Conservation (phyloP, 2,329 filamentous ascomycete genomes). For the Fusarium aywerte region DNA sequence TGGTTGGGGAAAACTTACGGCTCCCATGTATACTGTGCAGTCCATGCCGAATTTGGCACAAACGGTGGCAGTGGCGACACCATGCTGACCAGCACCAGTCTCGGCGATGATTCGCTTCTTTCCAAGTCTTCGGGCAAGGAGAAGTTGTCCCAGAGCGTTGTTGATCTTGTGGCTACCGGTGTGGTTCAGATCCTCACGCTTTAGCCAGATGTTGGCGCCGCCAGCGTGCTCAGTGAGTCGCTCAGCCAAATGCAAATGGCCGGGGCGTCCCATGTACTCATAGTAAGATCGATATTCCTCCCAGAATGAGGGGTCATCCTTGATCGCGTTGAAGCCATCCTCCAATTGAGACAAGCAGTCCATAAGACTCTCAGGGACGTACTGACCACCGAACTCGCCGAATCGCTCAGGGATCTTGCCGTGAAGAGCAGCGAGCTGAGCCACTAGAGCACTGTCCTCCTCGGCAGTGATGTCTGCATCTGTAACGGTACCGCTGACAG, state of each 20-base stretch:
- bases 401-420: slow-evolving; percentile 85
- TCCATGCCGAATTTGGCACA: slow-evolving; percentile 99
- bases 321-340: slow-evolving; percentile 87
- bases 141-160: slow-evolving; percentile 93
- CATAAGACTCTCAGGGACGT: slow-evolving; percentile 97
- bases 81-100: slow-evolving; percentile 96
- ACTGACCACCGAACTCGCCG: slow-evolving; percentile 96
- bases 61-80: slow-evolving; percentile 95
- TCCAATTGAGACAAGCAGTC: slow-evolving; percentile 93
- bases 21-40: slow-evolving; percentile 98
- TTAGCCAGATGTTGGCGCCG: slow-evolving; percentile 96
- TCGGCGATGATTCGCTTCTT: slow-evolving; percentile 99
- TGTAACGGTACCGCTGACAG: slow-evolving; percentile 70
- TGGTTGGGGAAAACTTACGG: slow-evolving; percentile 56
- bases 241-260: slow-evolving; percentile 88
- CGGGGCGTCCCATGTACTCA: slow-evolving; percentile 95
- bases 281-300: slow-evolving; percentile 96
- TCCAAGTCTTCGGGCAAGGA: slow-evolving; percentile 84
- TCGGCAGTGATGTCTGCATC: slow-evolving; percentile 72
- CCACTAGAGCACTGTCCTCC: slow-evolving; percentile 72
- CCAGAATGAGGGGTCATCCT: slow-evolving; percentile 92
- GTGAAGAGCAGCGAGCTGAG: slow-evolving; percentile 86
- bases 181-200: slow-evolving; percentile 97
- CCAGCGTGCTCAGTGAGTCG: slow-evolving; percentile 88
- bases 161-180: slow-evolving; percentile 99